These are phyloP conservation scores for Chalciporus chontae DNA, from an alignment of 768 basidiomycete species.

Conservation along the genomic window DNA sequence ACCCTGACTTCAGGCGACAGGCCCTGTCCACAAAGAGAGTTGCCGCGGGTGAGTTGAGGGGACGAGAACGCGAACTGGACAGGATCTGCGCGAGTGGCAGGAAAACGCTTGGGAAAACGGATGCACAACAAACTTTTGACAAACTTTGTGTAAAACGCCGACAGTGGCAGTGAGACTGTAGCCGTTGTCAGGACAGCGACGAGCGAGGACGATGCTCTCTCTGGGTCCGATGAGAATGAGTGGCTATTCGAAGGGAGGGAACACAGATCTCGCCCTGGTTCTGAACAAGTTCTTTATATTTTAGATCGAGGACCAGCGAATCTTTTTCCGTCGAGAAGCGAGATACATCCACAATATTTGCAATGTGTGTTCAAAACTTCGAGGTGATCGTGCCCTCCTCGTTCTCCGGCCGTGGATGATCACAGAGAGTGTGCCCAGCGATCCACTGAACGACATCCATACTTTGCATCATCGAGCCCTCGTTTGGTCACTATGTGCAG, in stretches of 20 bases:
- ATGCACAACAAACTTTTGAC: too few relatives aligned
- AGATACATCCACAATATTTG: neutral
- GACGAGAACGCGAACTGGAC: neutral
- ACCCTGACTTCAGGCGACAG: constrained; percentile 12
- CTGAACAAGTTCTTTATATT: constrained; percentile 6
- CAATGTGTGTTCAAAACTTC: neutral
- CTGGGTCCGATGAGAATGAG: neutral
- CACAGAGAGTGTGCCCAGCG: neutral
- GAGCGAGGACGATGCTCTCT: neutral
- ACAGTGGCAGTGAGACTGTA: neutral
- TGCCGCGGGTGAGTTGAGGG: neutral
- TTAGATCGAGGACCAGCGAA: neutral
- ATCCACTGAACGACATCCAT: neutral
- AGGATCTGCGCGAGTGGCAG: constrained; percentile 3
- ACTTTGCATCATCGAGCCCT: neutral
- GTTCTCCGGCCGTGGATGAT: neutral
- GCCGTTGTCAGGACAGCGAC: neutral
- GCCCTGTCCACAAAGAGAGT: neutral
- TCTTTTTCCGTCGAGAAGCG: neutral
- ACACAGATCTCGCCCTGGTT: neutral
- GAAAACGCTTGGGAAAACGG: neutral
- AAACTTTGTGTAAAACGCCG: neutral
- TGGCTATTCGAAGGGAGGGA: neutral
- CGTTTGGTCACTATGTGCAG: neutral
- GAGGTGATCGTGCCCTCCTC: constrained; percentile 5